Base-by-base conservation (phyloP, 2,329 filamentous ascomycete species). In the Xylaria hypoxylon region DNA sequence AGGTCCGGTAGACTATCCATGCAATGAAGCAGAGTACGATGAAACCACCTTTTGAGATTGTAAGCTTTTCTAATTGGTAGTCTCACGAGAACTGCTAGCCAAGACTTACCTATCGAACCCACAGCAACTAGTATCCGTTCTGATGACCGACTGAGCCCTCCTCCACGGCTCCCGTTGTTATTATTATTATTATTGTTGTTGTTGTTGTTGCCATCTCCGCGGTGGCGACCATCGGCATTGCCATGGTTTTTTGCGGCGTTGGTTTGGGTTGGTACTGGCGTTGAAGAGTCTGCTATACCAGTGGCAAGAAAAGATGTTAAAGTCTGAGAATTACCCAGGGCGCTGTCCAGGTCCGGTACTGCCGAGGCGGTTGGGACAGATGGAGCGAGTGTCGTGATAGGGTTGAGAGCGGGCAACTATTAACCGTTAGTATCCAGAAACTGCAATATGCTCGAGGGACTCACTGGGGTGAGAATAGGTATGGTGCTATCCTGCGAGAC, bases 1-100 rank as follows among this genome's bases (percentile, higher is more conserved):
- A 56, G 11, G 76, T 75, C n/a, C 80, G 78, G 76, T 80, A 84
- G 5, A 81, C 72, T 26, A 85, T 75, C 82, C 82, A 86, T 7
- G 72, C 71, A 26, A 85, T 64, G 65, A 84, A 82, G 59, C 79
- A 82, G 8, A 83, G 65, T 31, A 83, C 72, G 22, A 85, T 80
- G 56, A 84, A 82, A 5, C 77, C 79, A 31, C 81, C 84, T 84
- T 58, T 51, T 10, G 17, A 38, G 10, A 52, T 26, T 38, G 48
- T 53, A 11, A 64, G 58, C 56, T 56, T 70, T 59, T 59, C 42
- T 24, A 2, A 2, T 26, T 10, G 24, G 15, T 19, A 47, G 5
- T 24, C 15, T 26, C 15, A 15, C 19, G 7, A 7, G 11, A 11
- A 38, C 10, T 44, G 1, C 24, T 7, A 19, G 33, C 13, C 8